Percentiles rank a stretch among this genome's conserved stretches.
Evolutionary conservation across 352 stramenopile genomes (phyloP).

Genomic region (Globisporangium spinosum): DNA sequence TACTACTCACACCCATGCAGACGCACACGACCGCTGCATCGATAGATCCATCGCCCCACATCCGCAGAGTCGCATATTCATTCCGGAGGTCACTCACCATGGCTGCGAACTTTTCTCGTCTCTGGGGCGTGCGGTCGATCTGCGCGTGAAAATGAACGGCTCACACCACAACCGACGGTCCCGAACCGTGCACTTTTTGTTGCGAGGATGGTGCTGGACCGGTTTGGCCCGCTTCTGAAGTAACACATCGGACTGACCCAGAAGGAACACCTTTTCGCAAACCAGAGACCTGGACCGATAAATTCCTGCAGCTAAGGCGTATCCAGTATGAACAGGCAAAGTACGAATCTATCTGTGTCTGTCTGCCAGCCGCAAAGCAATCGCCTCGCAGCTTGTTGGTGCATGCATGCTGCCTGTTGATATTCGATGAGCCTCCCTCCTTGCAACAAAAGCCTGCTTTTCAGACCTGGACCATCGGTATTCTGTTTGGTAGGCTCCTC

Average conservation of each 20-base stretch:
- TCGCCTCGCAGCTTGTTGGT: neutral
- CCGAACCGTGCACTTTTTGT: slow-evolving; percentile 11
- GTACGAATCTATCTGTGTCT: too few species aligned
- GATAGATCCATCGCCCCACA: neutral
- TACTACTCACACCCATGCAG: neutral
- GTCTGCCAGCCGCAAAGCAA: neutral
- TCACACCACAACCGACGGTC: slow-evolving; percentile 26
- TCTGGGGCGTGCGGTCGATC: slow-evolving; percentile 11
- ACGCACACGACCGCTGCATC: neutral
- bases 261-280: neutral
- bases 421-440: neutral
- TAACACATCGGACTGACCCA: slow-evolving; percentile 9
- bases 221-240: neutral
- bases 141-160: slow-evolving; percentile 37
- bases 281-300: neutral
- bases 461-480: slow-evolving; percentile 16
- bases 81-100: slow-evolving; percentile 25
- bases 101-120: slow-evolving; percentile 16
- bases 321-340: too few species aligned
- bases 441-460: neutral
- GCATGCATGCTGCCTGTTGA: neutral
- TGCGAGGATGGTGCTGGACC: slow-evolving; percentile 14
- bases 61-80: neutral
- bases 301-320: too few species aligned
- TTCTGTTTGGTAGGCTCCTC: slow-evolving; percentile 1